Evolutionary conservation across 2,329 filamentous ascomycete species (phyloP), one percentile per base, ranked within the genome.

Genomic region (Trichoderma asperellum): DNA sequence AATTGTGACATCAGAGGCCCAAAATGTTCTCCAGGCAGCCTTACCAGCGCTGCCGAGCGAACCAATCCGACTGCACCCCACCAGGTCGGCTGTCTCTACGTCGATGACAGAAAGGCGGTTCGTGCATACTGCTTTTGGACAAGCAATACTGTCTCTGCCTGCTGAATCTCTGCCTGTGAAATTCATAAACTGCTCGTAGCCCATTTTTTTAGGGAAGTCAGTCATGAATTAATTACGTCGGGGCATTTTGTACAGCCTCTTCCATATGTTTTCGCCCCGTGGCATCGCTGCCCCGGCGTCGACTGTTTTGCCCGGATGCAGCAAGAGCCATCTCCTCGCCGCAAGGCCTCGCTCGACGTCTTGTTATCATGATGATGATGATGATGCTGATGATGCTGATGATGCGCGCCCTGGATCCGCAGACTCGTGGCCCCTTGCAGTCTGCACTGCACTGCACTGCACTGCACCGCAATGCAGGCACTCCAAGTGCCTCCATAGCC

Each of bases 251-350:
- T 29, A 16, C 18, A 6, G 12, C 12, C 21, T 35, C 32, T 63
- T 18, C 24, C 16, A 11, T 27, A 4, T 53, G 3, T 18, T 12
- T n/a, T n/a, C 60, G 29, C 29, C 40, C 47, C 66, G 10, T 57
- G 2, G 29, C 52, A 21, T n/a, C 7, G 27, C 24, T 4, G 35
- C 35, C 34, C 35, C 21, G 40, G 52, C 5, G 40, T 62, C 66
- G 66, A 68, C 58, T 68, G n/a, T 47, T 68, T 68, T 68, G 58
- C n/a, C 66, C 58, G 47, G 21, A 68, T 68, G 47, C 49, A 68
- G 66, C 35, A 68, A 68, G 43, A 57, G 66, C 57, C 49, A 37
- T 37, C 2, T n/a, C 16, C 29, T 66, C 21, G 34, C 34, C 40
- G 55, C 43, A 27, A 61, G 37, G 34, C 32, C 18, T 52, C 29